phyloP scores from a whole-genome alignment of 768 basidiomycete genomes.

The Vararia minispora region DNA sequence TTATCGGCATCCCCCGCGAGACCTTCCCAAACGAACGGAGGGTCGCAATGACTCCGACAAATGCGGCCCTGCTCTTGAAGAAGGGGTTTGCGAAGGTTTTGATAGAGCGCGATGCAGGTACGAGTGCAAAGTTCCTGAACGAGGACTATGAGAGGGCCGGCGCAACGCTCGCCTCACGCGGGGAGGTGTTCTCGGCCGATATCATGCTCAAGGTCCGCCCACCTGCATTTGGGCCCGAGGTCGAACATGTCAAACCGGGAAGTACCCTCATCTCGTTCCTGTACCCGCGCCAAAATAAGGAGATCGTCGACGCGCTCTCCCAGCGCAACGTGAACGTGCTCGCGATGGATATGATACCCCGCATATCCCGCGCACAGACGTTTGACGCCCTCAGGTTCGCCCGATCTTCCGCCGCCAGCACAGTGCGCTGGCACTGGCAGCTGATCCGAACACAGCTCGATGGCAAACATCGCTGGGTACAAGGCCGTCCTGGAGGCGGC shows the following conservation, averaged over 20 bases:
- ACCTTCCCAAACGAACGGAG: slow-evolving; percentile 68
- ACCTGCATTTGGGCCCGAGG: slow-evolving; percentile 54
- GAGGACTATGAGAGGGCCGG: slow-evolving; percentile 73
- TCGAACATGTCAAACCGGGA: slow-evolving; percentile 51
- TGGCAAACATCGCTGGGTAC: slow-evolving; percentile 93
- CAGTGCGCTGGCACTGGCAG: neutral
- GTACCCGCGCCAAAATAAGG: slow-evolving; percentile 74
- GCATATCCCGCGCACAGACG: slow-evolving; percentile 83
- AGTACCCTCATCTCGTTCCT: slow-evolving; percentile 78
- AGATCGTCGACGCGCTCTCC: slow-evolving; percentile 59
- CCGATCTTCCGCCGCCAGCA: neutral
- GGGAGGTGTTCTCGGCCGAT: slow-evolving; percentile 60
- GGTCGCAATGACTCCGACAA: slow-evolving; percentile 74
- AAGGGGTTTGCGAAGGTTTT: slow-evolving; percentile 72
- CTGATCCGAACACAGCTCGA: slow-evolving; percentile 44
- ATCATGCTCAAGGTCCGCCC: slow-evolving; percentile 83
- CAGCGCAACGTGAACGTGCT: slow-evolving; percentile 59
- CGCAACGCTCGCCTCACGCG: slow-evolving; percentile 61
- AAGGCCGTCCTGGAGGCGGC: slow-evolving; percentile 87
- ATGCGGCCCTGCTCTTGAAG: slow-evolving; percentile 62
- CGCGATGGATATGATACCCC: slow-evolving; percentile 89
- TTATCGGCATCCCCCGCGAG: slow-evolving; percentile 70
- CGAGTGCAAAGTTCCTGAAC: slow-evolving; percentile 68
- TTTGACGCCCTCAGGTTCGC: slow-evolving; percentile 80
- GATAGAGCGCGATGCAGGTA: slow-evolving; percentile 63